Evolutionary conservation across 768 basidiomycete genomes (phyloP).

Genomic region (Gymnopilus junonius): DNA sequence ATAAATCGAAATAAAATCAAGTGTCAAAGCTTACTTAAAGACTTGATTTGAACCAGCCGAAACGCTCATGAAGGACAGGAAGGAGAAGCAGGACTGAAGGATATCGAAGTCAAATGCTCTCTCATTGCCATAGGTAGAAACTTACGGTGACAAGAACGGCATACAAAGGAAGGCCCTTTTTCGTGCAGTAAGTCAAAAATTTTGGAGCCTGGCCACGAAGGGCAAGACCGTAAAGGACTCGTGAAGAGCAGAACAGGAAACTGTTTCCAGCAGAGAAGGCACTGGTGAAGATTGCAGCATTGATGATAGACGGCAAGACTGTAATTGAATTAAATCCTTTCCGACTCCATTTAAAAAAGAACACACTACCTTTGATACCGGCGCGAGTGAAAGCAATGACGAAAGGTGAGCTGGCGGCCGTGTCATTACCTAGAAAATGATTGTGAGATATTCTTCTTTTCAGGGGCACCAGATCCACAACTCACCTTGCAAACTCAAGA

Average conservation of each 20-base stretch:
- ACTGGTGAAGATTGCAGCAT: slow-evolving; percentile 71
- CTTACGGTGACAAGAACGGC: slow-evolving; percentile 42
- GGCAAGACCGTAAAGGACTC: slow-evolving; percentile 57
- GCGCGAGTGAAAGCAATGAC: slow-evolving; percentile 80
- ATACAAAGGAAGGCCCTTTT: slow-evolving; percentile 49
- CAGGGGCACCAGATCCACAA: not conserved
- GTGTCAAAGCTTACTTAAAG: slow-evolving; percentile 47
- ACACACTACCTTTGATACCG: slow-evolving; percentile 59
- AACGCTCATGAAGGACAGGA: slow-evolving; percentile 70
- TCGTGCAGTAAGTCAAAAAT: slow-evolving; percentile 48
- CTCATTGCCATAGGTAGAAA: not conserved
- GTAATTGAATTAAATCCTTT: not conserved
- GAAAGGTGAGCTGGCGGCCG: slow-evolving; percentile 82
- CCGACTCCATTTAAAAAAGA: not conserved
- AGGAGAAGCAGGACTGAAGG: slow-evolving; percentile 41
- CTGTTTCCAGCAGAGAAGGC: slow-evolving; percentile 78
- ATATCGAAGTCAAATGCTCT: not conserved
- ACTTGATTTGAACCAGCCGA: slow-evolving; percentile 58
- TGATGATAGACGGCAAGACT: slow-evolving; percentile 70
- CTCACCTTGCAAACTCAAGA: slow-evolving; percentile 42
- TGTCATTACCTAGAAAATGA: slow-evolving; percentile 43
- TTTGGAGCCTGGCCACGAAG: slow-evolving; percentile 55
- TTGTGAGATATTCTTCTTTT: not conserved
- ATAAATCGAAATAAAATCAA: not conserved
- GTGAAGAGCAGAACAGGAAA: slow-evolving; percentile 58